These are phyloP conservation scores for Stagonosporopsis vannaccii DNA, from an alignment of 2,329 filamentous ascomycete species.

Conservation along the genomic window DNA sequence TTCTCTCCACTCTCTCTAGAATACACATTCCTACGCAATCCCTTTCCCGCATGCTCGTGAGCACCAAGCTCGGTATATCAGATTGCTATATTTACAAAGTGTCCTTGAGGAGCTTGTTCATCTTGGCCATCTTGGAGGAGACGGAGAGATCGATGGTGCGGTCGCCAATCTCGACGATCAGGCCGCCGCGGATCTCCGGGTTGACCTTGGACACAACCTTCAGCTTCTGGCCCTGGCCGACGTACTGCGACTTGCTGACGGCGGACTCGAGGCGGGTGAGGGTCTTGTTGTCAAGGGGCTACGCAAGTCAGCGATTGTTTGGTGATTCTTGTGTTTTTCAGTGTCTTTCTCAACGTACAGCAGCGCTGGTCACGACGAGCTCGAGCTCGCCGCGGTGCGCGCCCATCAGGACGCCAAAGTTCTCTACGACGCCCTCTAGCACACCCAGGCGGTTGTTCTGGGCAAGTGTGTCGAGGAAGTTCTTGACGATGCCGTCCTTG, in stretches of 20 bases:
- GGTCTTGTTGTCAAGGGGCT: constrained; percentile 88
- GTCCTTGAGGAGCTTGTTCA: constrained; percentile 99
- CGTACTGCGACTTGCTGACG: constrained; percentile 87
- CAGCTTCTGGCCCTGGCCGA: constrained; percentile 93
- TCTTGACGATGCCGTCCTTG: constrained; percentile 85
- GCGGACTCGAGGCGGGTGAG: constrained; percentile 85
- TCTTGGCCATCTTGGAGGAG: constrained; percentile 91
- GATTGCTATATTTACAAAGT: constrained; percentile 76
- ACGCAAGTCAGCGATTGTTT: constrained; percentile 24
- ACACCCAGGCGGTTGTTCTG: constrained; percentile 95
- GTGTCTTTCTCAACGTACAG: constrained; percentile 64
- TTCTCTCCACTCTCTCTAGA: constrained; percentile 43
- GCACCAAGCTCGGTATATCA: constrained; percentile 20
- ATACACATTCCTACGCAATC: constrained; percentile 40
- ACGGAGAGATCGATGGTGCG: constrained; percentile 98
- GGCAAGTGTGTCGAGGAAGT: constrained; percentile 88
- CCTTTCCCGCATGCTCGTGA: constrained; percentile 11
- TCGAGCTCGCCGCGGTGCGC: constrained; percentile 93
- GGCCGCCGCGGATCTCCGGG: constrained; percentile 90
- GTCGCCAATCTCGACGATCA: constrained; percentile 96
- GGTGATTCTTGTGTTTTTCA: no score
- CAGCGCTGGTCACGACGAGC: constrained; percentile 87
- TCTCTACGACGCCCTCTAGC: constrained; percentile 81
- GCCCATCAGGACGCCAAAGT: constrained; percentile 87
- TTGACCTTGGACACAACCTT: constrained; percentile 97